Base-by-base conservation (phyloP, 805 yeast species). In the Hanseniaspora nectarophila region DNA sequence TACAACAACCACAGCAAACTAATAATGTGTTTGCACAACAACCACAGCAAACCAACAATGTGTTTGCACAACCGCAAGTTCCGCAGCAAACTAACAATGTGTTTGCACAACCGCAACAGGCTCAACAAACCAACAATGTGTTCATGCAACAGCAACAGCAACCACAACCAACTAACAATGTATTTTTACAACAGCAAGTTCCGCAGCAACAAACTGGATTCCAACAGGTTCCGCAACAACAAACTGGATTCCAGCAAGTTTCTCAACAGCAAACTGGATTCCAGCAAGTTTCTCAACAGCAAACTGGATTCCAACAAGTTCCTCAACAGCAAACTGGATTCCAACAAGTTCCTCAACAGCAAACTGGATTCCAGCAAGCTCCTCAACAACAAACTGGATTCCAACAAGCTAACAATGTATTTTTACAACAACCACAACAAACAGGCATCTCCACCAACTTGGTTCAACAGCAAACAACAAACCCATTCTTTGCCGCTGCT, bases 151-250 rank as follows among this genome's bases (percentile, higher is more conserved):
- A 5, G 12, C 53, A 23, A n/a, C 15, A 15, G 12, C 51, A 32
- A 13, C 23, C 18, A 7, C 50, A 47, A 20, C 23, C 37, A 26
- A 52, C 49, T 5, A 46, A 20, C 29, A 58, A 63, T 44, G 61
- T 61, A 5, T 56, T 58, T 44, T 44, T 57, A 35, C 38, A 32
- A 15, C 35, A 32, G 18, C 35, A 32, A 47, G 18, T 56, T 20
- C 64, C 58, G 44, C 31, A 28, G 34, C 63, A 50, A 6, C 62
- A 54, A 38, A 58, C 54, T n/a, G 68, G 61, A 20, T 56, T 57
- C 21, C 65, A 58, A 55, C 56, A 53, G 43, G 44, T 43, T 32
- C 47, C 28, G 34, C 54, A 56, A 35, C 57, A 55, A 54, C 58
- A 54, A 55, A 43, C 53, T 23, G 54, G 51, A 32, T 26, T 29